Base-by-base conservation (phyloP, 192 early-diverging fungal species). In the Coemansia sp. region DNA sequence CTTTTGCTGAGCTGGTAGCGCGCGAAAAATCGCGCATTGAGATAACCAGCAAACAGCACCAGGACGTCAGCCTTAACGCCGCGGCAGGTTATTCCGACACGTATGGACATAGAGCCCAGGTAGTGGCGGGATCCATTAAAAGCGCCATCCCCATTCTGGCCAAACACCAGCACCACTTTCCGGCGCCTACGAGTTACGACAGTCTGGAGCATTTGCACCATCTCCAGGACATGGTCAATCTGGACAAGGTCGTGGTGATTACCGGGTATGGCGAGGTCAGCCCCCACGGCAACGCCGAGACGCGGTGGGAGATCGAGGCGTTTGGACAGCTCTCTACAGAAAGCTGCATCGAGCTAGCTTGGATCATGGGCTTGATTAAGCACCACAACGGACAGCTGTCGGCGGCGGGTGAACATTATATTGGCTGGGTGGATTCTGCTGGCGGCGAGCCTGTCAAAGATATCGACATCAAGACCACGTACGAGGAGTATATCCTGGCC, bases 261-360 rank as follows among this genome's bases (percentile, higher is more conserved):
- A 87, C 88, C 47, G 92, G 92, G 40, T 95, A 91, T 63, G 85
- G 85, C 61, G 92, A 95, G 57, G 90, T 95, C 16, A 82, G 89
- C 6, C 92, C 92, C 6, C 92, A 83, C 61, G 92, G 92, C 71
- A 85, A 85, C 44, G 75, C 85, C 8, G 81, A 90, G 47, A 95
- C 92, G 39, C 87, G 92, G 50, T 95, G 92, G 92, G 92, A 95
- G 67, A 91, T 95, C 80, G 92, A 95, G 67, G 81, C 89, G 39
- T 74, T 80, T 39, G 91, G 90, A 50, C 46, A 62, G 26, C 51
- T 62, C 4, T 34, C 59, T 2, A 42, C 39, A 20, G 59, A 62
- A 5, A 46, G 92, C n/a, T 91, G 88, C 55, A 92, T 95, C 59
- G 92, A 95, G 76, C 84, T 95, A 83, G 89, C 90, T 7, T 92